Evolutionary conservation across 345 rosid species (phyloP).

Genomic region (Corchorus capsularis): DNA sequence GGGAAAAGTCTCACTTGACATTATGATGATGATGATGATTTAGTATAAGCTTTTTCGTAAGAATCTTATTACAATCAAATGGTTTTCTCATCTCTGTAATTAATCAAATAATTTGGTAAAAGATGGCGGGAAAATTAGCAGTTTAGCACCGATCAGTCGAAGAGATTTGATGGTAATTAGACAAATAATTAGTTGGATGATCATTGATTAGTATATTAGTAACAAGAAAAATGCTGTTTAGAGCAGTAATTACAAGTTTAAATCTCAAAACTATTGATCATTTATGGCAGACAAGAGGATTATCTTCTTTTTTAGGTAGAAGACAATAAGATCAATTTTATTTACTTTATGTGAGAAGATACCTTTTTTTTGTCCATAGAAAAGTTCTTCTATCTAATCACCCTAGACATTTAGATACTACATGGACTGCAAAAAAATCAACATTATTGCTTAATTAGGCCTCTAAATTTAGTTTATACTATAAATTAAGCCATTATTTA

Average conservation of each 20-base stretch:
- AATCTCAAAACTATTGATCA: not conserved
- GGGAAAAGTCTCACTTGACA: too few relatives aligned
- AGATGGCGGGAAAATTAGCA: too few relatives aligned
- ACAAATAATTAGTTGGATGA: not conserved
- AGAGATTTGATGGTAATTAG: not conserved
- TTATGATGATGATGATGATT: too few relatives aligned
- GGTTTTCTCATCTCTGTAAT: too few relatives aligned
- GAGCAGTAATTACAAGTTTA: not conserved
- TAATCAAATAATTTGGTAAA: too few relatives aligned
- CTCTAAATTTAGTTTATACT: too few relatives aligned
- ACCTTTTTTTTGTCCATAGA: not conserved
- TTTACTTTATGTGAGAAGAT: slow-evolving; percentile 7
- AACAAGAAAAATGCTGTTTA: not conserved
- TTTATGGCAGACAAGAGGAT: not conserved
- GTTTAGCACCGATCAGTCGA: too few relatives aligned
- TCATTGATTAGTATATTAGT: not conserved
- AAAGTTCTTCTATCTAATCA: not conserved
- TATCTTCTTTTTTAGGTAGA: not conserved
- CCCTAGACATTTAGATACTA: not conserved
- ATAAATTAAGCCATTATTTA: too few relatives aligned
- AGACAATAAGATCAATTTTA: slow-evolving; percentile 14
- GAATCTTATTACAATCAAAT: too few relatives aligned
- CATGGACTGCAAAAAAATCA: too few relatives aligned
- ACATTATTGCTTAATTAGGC: too few relatives aligned
- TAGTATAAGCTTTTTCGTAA: too few relatives aligned